phyloP scores from a whole-genome alignment of 768 basidiomycete genomes.

The Boletellus ananiceps region DNA sequence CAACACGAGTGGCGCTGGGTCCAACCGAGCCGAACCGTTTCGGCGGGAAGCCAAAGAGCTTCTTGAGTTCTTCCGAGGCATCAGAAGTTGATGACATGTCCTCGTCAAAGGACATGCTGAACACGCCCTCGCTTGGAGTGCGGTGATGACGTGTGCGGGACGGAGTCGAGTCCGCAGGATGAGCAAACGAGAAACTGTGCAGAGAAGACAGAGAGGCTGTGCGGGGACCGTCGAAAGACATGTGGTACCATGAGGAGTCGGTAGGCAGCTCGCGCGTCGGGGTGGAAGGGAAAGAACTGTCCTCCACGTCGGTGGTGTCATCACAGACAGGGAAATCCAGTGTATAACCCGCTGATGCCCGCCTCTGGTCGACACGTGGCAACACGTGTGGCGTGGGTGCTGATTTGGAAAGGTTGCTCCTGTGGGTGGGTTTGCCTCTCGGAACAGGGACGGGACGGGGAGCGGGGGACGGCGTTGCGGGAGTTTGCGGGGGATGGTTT shows the following conservation, averaged over 20 bases:
- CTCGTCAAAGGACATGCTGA: slow-evolving; percentile 71
- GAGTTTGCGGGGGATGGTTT: slow-evolving; percentile 32
- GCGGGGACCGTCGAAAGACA: slow-evolving; percentile 39
- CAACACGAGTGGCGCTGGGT: slow-evolving; percentile 20
- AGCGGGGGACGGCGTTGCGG: slow-evolving; percentile 35
- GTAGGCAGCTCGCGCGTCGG: slow-evolving; percentile 44
- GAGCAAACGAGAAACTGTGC: slow-evolving; percentile 38
- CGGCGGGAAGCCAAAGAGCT: slow-evolving; percentile 30
- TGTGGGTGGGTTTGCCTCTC: slow-evolving; percentile 16
- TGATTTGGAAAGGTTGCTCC: slow-evolving; percentile 43
- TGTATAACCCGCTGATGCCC: slow-evolving; percentile 28
- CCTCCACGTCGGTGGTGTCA: slow-evolving; percentile 53
- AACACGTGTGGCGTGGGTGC: slow-evolving; percentile 43
- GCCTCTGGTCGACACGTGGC: slow-evolving; percentile 29
- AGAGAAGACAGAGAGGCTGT: slow-evolving; percentile 47
- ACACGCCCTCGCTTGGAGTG: slow-evolving; percentile 70
- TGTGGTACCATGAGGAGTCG: slow-evolving; percentile 30
- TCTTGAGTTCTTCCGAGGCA: slow-evolving; percentile 35
- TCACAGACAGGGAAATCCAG: slow-evolving; percentile 66
- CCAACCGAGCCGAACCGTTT: slow-evolving; percentile 30
- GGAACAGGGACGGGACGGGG: slow-evolving; percentile 51
- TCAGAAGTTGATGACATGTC: slow-evolving; percentile 44
- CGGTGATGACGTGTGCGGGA: slow-evolving; percentile 39
- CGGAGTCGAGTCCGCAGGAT: slow-evolving; percentile 32
- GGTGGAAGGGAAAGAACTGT: slow-evolving; percentile 45